phyloP scores from a whole-genome alignment of 306 rosid genomes.

The Prunus mira region DNA sequence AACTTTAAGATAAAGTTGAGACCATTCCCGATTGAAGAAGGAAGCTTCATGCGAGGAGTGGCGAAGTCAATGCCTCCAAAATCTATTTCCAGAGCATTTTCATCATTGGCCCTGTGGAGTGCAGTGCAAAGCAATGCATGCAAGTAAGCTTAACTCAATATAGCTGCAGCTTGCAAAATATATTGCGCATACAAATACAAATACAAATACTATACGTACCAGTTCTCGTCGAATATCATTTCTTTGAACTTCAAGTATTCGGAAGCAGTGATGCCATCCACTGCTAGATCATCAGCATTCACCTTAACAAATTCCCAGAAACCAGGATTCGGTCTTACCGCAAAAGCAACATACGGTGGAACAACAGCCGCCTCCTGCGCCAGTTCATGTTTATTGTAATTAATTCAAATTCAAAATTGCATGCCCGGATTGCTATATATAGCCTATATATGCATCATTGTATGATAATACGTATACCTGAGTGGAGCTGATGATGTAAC shows the following conservation, averaged over 20 bases:
- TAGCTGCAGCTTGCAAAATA: background rate
- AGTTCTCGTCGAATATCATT: constrained; percentile 35
- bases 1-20: constrained; percentile 32
- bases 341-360: constrained; percentile 42
- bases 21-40: constrained; percentile 49
- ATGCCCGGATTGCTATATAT: no score
- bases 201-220: constrained; percentile 17
- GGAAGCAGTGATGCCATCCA: constrained; percentile 26
- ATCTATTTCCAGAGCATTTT: constrained; percentile 38
- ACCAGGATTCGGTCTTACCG: constrained; percentile 48
- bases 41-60: constrained; percentile 35
- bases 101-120: constrained; percentile 45
- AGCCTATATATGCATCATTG: no score
- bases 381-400: no score
- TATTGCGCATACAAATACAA: background rate
- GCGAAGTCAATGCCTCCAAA: constrained; percentile 44
- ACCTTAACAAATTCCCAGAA: constrained; percentile 41
- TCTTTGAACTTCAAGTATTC: constrained; percentile 46
- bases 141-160: background rate
- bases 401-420: no score
- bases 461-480: constrained; percentile 17
- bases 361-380: constrained; percentile 49
- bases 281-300: constrained; percentile 32
- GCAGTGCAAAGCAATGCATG: background rate
- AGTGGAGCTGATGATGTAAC: constrained; percentile 40